A percentile compares a stretch with the other conserved stretches of the same genome.
phyloP scores from a whole-genome alignment of 495 filamentous ascomycete genomes.

The Alectoria sarmentosa region DNA sequence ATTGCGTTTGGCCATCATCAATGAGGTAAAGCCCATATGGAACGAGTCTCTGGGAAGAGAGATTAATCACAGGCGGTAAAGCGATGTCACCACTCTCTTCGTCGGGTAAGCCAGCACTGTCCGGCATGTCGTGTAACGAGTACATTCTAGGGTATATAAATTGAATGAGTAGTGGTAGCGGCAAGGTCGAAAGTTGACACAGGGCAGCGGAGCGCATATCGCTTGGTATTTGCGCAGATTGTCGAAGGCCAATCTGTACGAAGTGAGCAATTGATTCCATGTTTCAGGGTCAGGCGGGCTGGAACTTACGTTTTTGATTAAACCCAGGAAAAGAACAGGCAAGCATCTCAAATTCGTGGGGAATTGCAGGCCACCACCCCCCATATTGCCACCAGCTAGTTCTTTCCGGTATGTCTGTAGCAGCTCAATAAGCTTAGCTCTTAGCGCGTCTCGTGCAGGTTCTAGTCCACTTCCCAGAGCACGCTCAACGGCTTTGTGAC shows the following conservation, averaged over 20 bases:
- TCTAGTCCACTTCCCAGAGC: slow-evolving; percentile 81
- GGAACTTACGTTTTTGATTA: slow-evolving; percentile 80
- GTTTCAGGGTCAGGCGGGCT: not conserved
- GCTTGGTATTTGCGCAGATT: slow-evolving; percentile 91
- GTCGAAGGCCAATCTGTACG: slow-evolving; percentile 75
- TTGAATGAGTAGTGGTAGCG: slow-evolving; percentile 85
- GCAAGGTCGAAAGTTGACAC: slow-evolving; percentile 85
- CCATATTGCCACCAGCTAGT: slow-evolving; percentile 90
- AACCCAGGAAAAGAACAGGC: slow-evolving; percentile 80
- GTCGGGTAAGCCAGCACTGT: slow-evolving; percentile 79
- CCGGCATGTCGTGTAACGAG: slow-evolving; percentile 97
- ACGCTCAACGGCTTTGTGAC: slow-evolving; percentile 94
- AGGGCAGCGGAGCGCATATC: slow-evolving; percentile 93
- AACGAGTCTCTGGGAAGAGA: slow-evolving; percentile 82
- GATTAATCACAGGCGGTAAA: slow-evolving; percentile 76
- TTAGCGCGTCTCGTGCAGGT: slow-evolving; percentile 80
- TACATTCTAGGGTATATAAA: slow-evolving; percentile 95
- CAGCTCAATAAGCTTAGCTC: slow-evolving; percentile 86
- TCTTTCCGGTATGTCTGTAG: slow-evolving; percentile 95
- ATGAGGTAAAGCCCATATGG: slow-evolving; percentile 95
- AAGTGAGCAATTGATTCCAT: slow-evolving; percentile 27
- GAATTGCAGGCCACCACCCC: slow-evolving; percentile 86
- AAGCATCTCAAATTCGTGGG: slow-evolving; percentile 83
- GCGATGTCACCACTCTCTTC: slow-evolving; percentile 77
- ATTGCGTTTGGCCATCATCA: slow-evolving; percentile 95